Evolutionary conservation across 2,329 filamentous ascomycete species (phyloP).

Genomic region (Gnomoniopsis smithogilvyi): DNA sequence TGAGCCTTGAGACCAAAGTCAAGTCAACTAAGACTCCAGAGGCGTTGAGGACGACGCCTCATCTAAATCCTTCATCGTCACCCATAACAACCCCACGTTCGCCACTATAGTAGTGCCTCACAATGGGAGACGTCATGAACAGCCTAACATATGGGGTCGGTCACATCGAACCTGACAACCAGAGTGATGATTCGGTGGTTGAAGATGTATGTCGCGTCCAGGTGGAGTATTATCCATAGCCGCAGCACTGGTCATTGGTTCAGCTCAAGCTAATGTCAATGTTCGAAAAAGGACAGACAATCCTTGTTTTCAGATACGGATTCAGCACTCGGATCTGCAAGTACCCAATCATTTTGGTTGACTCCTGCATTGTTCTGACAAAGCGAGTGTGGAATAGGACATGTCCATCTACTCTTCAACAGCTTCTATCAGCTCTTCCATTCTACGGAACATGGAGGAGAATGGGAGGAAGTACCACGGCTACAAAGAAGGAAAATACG

Average conservation of each 20-base stretch:
- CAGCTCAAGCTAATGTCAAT: not conserved
- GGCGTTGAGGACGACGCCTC: not conserved
- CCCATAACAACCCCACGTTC: not conserved
- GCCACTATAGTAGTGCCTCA: not conserved
- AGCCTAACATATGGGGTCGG: conserved; percentile 7
- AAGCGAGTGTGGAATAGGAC: conserved; percentile 17
- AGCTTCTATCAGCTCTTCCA: conserved; percentile 29
- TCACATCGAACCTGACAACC: conserved; percentile 15
- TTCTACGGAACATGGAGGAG: conserved; percentile 28
- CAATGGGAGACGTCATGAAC: not conserved
- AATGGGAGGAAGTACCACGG: conserved; percentile 37
- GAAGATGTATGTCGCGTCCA: conserved; percentile 14
- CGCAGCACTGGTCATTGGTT: not conserved
- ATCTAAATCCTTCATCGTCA: not conserved
- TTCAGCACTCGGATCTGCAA: conserved; percentile 28
- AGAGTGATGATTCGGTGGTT: conserved; percentile 13
- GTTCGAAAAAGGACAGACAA: conserved; percentile 8
- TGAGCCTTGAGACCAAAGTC: not conserved
- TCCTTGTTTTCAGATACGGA: conserved; percentile 22
- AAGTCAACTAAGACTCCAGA: not conserved
- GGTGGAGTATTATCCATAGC: not conserved
- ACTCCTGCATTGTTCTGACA: not conserved
- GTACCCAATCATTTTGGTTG: conserved; percentile 1
- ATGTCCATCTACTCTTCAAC: conserved; percentile 30
- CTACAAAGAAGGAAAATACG: conserved; percentile 36